Evolutionary conservation across 495 filamentous ascomycete genomes (phyloP).

Genomic region (Gamarada debralockiae): DNA sequence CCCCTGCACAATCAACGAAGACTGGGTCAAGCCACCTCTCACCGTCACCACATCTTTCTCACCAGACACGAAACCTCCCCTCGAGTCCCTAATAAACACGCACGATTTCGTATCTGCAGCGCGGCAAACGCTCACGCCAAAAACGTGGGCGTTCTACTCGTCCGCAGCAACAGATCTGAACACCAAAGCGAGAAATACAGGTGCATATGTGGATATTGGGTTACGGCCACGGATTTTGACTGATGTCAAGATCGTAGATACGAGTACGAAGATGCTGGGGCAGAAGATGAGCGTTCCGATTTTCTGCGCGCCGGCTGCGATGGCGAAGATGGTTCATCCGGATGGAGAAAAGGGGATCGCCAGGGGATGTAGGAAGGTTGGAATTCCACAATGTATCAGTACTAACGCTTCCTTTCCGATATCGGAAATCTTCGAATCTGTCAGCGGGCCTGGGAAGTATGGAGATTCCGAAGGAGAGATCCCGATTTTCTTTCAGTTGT

Average conservation of each 20-base stretch:
- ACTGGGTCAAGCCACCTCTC: constrained; percentile 20
- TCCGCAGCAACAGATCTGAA: constrained; percentile 76
- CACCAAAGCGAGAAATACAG: constrained; percentile 48
- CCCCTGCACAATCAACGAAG: constrained; percentile 20
- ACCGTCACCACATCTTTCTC: constrained; percentile 10
- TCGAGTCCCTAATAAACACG: constrained; percentile 65
- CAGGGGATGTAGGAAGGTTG: constrained; percentile 47
- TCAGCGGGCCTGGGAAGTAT: constrained; percentile 25
- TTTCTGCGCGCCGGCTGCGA: constrained; percentile 70
- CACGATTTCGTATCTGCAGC: constrained; percentile 73
- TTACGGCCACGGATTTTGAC: constrained; percentile 71
- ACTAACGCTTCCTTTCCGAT: constrained; percentile 69
- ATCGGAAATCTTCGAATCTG: constrained; percentile 52
- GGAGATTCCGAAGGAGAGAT: constrained; percentile 24
- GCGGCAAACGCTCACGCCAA: constrained; percentile 54
- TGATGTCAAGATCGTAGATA: constrained; percentile 58
- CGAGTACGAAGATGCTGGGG: constrained; percentile 59
- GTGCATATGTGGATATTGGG: constrained; percentile 60
- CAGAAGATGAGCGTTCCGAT: constrained; percentile 54
- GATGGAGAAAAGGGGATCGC: constrained; percentile 72
- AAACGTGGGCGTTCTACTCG: constrained; percentile 81
- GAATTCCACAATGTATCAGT: constrained; percentile 54
- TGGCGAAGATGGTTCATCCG: constrained; percentile 67
- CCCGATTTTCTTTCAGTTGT: constrained; percentile 75
- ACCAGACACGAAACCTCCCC: constrained; percentile 49